Evolutionary conservation across 2,329 filamentous ascomycete species (phyloP).

Genomic region (Trichoderma pleuroti): DNA sequence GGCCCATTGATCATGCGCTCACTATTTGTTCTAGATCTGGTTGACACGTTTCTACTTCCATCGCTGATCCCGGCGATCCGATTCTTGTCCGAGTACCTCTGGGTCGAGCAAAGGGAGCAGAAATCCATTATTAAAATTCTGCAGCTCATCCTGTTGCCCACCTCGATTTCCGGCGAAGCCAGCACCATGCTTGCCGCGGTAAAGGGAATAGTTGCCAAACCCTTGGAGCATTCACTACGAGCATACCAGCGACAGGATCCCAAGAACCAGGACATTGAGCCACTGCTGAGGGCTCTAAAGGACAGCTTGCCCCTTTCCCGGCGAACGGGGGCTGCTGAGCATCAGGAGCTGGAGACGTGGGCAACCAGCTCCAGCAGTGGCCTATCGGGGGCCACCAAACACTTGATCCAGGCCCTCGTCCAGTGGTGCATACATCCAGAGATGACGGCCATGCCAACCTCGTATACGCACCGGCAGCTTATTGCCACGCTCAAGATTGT

Average conservation of each 20-base stretch:
- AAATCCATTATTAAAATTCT: conserved; percentile 68
- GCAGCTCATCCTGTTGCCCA: conserved; percentile 67
- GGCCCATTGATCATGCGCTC: background rate
- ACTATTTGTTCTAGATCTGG: conserved; percentile 52
- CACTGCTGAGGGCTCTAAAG: conserved; percentile 63
- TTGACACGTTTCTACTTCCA: conserved; percentile 77
- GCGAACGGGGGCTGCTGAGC: conserved; percentile 58
- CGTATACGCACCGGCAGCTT: conserved; percentile 70
- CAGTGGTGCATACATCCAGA: conserved; percentile 62
- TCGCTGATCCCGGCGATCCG: conserved; percentile 70
- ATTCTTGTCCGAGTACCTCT: conserved; percentile 68
- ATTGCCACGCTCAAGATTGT: conserved; percentile 58
- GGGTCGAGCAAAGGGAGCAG: conserved; percentile 62
- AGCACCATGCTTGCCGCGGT: conserved; percentile 67
- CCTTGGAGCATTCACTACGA: conserved; percentile 63
- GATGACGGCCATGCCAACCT: conserved; percentile 54
- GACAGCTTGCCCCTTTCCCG: conserved; percentile 56
- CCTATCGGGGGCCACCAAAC: conserved; percentile 54
- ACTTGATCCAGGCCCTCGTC: conserved; percentile 59
- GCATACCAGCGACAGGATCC: conserved; percentile 65
- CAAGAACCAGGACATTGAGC: conserved; percentile 65
- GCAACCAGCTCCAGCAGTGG: conserved; percentile 53
- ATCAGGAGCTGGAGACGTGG: conserved; percentile 68
- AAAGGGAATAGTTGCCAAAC: conserved; percentile 66
- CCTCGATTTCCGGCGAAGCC: conserved; percentile 68